These are phyloP conservation scores for Neurospora sp. DNA, from an alignment of 495 filamentous ascomycete genomes.

Conservation along the genomic window DNA sequence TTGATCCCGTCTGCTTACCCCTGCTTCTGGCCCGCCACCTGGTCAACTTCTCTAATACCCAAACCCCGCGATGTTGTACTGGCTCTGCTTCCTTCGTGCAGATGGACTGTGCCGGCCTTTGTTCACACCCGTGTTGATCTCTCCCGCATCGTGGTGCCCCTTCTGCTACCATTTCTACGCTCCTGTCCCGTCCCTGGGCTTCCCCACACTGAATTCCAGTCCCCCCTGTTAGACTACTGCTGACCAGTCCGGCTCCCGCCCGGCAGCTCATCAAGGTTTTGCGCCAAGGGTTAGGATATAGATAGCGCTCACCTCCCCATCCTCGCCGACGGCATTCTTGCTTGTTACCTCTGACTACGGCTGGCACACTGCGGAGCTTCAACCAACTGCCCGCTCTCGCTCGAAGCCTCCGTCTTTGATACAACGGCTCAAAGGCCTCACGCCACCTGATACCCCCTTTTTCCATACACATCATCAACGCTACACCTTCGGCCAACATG, in stretches of 20 bases:
- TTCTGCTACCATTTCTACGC: conserved; percentile 34
- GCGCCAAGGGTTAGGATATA: conserved; percentile 32
- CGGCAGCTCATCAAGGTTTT: conserved; percentile 21
- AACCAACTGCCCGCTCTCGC: conserved; percentile 41
- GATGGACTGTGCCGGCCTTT: conserved; percentile 23
- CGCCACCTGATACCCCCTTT: conserved; percentile 1
- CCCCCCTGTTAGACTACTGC: conserved; percentile 38
- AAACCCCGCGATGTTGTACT: conserved; percentile 31
- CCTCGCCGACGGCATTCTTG: conserved; percentile 29
- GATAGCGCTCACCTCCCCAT: conserved; percentile 25
- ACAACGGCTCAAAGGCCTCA: conserved; percentile 25
- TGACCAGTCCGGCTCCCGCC: conserved; percentile 21
- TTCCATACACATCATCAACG: neutral
- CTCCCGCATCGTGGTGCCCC: conserved; percentile 28
- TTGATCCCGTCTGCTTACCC: conserved; percentile 16
- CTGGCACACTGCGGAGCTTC: conserved; percentile 34
- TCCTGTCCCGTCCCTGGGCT: conserved; percentile 30
- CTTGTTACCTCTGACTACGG: conserved; percentile 24
- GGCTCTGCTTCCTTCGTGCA: conserved; percentile 26
- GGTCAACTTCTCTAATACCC: conserved; percentile 17
- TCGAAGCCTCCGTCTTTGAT: conserved; percentile 32
- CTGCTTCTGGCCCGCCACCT: conserved; percentile 18
- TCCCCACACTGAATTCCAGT: conserved; percentile 32
- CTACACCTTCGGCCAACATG: conserved; percentile 30
- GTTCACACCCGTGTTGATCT: conserved; percentile 33